Conservation (phyloP, 768 basidiomycete genomes). For the Leccinum subtestaceum region DNA sequence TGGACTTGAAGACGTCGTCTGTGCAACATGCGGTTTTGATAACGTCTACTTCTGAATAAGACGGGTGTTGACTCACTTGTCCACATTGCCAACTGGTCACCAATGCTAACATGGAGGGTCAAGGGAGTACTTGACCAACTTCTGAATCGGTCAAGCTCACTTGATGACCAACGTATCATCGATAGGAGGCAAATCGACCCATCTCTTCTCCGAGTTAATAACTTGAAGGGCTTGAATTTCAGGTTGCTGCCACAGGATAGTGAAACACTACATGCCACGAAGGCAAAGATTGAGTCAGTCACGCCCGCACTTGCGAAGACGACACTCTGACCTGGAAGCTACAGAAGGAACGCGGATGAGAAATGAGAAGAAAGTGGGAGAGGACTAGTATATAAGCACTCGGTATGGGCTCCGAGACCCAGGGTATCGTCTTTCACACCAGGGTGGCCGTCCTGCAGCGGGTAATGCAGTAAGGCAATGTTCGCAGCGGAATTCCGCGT, state of each 20-base stretch:
- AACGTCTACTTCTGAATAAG: no score
- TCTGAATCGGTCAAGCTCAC: constrained; percentile 36
- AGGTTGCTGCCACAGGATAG: constrained; percentile 81
- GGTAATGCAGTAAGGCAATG: constrained; percentile 72
- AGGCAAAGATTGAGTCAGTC: neutral
- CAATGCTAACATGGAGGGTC: constrained; percentile 53
- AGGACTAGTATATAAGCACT: constrained; percentile 36
- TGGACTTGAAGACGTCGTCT: constrained; percentile 93
- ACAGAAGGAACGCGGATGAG: neutral
- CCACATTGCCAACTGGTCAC: constrained; percentile 87
- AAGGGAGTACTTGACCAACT: neutral
- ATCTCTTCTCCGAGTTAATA: constrained; percentile 68
- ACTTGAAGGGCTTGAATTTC: constrained; percentile 77
- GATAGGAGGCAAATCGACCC: constrained; percentile 81
- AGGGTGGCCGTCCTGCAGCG: constrained; percentile 55
- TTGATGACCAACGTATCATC: constrained; percentile 85
- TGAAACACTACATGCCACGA: constrained; percentile 64
- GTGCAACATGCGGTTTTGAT: neutral
- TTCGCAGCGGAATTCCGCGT: constrained; percentile 60
- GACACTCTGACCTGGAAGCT: constrained; percentile 41
- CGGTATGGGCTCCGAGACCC: constrained; percentile 84
- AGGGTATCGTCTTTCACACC: constrained; percentile 56
- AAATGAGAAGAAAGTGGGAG: neutral
- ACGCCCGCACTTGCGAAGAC: neutral
- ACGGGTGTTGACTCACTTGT: constrained; percentile 55